Conservation (phyloP, 768 basidiomycete genomes). For the Omphalotus guepiniiformis region DNA sequence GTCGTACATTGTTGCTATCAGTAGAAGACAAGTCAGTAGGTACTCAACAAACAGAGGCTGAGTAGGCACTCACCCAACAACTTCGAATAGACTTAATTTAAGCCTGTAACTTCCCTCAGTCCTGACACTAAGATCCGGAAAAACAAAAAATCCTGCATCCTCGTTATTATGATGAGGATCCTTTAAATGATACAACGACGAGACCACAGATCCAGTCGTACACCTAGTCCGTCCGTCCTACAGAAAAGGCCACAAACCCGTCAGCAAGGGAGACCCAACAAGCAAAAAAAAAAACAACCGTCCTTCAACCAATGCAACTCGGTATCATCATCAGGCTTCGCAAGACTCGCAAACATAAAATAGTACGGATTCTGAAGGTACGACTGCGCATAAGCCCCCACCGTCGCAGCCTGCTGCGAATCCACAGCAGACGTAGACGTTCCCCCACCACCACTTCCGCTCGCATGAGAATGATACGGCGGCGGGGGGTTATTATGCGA, state of each 20-base stretch:
- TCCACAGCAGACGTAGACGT: background rate
- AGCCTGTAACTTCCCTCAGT: conserved; percentile 89
- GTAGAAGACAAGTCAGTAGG: background rate
- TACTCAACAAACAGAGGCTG: conserved; percentile 4
- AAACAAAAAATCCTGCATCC: conserved; percentile 86
- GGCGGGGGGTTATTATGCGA: no score
- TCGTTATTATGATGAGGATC: conserved; percentile 52
- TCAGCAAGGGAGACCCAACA: conserved; percentile 2
- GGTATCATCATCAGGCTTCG: conserved; percentile 83
- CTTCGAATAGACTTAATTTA: conserved; percentile 75
- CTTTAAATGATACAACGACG: conserved; percentile 87
- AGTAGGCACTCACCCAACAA: conserved; percentile 68
- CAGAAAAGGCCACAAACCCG: background rate
- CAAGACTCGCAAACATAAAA: conserved; percentile 91
- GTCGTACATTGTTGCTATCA: conserved; percentile 78
- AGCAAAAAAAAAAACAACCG: conserved; percentile 9
- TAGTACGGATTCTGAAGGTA: conserved; percentile 92
- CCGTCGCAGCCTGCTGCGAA: background rate
- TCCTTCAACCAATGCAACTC: conserved; percentile 88
- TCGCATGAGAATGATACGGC: no score
- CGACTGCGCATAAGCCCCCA: conserved; percentile 43
- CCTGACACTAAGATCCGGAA: conserved; percentile 89
- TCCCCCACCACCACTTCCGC: background rate
- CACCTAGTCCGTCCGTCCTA: conserved; percentile 88
- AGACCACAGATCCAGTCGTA: conserved; percentile 89